Base-by-base conservation (phyloP, 805 yeast species). In the Candida boidinii region DNA sequence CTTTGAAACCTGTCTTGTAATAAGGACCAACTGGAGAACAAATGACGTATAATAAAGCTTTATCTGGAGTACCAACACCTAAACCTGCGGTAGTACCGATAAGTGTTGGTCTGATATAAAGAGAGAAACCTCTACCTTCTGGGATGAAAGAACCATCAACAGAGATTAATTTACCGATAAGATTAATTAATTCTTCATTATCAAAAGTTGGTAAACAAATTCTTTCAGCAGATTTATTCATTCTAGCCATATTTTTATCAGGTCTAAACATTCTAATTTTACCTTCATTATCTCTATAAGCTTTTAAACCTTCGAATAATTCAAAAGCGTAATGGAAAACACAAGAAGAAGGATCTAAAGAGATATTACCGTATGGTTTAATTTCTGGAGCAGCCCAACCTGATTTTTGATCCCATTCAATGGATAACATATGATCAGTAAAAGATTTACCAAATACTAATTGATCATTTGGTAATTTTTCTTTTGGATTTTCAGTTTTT, bases 11-110 rank as follows among this genome's bases (percentile, higher is more conserved):
- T 14, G 95, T 82, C 51, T 81, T 71, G 64, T 82, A 86, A 72
- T 90, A 92, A 17, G 97, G 96, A 31, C 97, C 97, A 20, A 90
- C 97, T 19, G 97, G 97, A 13, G 95, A 85, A 28, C 90, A 81
- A 57, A 90, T 88, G 29, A 88, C 86, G 55, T 64, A 92, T 43
- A 90, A 62, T 39, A 85, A 65, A 10, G 97, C 96, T 45, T 68
- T 79, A 48, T 72, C 70, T 33, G 97, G 97, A 23, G 76, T 62
- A 30, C 79, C 70, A 34, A 90, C 96, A 48, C 98, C 98, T 39
- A 90, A 71, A 36, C 84, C 81, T 20, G 82, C 77, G 38, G 87
- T 73, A 32, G 96, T 90, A 51, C 97, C 97, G 46, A 90, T 92
- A 69, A 92, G 62, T 26, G 96, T 86, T 39, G 98, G 98, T 64